Conservation (phyloP, 495 filamentous ascomycete species). For the Gamarada debralockiae region DNA sequence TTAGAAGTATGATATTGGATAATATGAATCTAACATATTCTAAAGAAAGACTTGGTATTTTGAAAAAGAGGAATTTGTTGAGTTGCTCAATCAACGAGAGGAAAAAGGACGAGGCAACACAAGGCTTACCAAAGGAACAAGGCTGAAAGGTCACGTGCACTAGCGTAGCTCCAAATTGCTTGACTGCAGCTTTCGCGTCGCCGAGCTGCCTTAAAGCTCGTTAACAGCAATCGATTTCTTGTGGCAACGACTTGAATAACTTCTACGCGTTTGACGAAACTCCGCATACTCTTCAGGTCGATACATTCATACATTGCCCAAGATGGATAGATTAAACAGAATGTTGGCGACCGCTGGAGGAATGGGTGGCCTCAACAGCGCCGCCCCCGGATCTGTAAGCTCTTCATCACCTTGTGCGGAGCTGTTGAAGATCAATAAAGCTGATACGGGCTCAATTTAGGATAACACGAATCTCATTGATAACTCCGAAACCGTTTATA, state of each 20-base stretch:
- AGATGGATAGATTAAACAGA: constrained; percentile 83
- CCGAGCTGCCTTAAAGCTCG: constrained; percentile 10
- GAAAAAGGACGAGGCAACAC: neutral
- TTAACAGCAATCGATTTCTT: constrained; percentile 8
- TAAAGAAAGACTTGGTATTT: too few relatives aligned
- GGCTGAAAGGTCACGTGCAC: neutral
- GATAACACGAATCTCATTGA: constrained; percentile 88
- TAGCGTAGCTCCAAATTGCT: too few relatives aligned
- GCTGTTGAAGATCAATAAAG: constrained; percentile 14
- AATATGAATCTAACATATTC: too few relatives aligned
- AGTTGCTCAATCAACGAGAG: too few relatives aligned
- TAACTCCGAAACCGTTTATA: constrained; percentile 99
- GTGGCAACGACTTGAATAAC: constrained; percentile 13
- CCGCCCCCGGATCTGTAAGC: constrained; percentile 75
- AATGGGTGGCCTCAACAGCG: constrained; percentile 66
- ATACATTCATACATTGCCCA: constrained; percentile 4
- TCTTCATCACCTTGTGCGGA: constrained; percentile 6
- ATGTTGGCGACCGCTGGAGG: constrained; percentile 76
- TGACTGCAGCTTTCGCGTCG: constrained; percentile 1
- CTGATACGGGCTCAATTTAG: constrained; percentile 35
- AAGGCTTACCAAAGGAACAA: neutral
- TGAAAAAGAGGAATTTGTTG: too few relatives aligned
- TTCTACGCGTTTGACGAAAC: neutral
- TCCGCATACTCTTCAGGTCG: neutral
- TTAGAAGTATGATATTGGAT: too few relatives aligned